Conservation (phyloP, 2,329 filamentous ascomycete species). For the Dendryphion nanum region DNA sequence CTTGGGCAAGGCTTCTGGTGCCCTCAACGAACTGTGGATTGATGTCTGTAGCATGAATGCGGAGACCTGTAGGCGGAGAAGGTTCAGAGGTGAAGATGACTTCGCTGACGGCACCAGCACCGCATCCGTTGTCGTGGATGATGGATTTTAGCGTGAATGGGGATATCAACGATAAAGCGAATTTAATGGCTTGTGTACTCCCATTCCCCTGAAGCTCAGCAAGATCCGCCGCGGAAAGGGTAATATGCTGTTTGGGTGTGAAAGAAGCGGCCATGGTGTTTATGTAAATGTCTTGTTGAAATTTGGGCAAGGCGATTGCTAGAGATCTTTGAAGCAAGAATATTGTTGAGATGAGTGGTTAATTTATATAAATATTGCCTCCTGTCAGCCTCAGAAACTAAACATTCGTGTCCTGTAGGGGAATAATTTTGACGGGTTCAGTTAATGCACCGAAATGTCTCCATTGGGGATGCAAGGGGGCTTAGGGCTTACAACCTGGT, state of each 20-base stretch:
- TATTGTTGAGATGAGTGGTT: no score
- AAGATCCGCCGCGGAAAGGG: not conserved
- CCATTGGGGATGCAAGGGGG: no score
- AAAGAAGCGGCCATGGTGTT: not conserved
- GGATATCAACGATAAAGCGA: conserved; percentile 5
- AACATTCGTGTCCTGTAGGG: no score
- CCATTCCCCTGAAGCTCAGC: conserved; percentile 5
- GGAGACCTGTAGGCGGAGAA: not conserved
- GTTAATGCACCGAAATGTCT: no score
- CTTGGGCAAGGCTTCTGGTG: not conserved
- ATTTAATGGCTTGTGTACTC: conserved; percentile 1
- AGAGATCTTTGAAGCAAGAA: no score
- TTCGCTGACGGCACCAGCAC: conserved; percentile 11
- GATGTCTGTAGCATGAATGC: conserved; percentile 6
- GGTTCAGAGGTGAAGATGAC: conserved; percentile 3
- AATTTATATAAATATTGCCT: no score
- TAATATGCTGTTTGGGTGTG: conserved; percentile 3
- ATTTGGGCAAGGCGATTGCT: no score
- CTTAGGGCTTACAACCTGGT: no score
- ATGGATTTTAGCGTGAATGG: conserved; percentile 8
- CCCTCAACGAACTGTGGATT: conserved; percentile 2
- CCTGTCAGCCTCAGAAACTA: no score
- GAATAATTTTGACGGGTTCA: no score
- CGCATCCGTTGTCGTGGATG: conserved; percentile 18
- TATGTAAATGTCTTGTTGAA: no score